Evolutionary conservation across 1,284 basidiomycete genomes (phyloP).

Genomic region (Sutorius eximius): DNA sequence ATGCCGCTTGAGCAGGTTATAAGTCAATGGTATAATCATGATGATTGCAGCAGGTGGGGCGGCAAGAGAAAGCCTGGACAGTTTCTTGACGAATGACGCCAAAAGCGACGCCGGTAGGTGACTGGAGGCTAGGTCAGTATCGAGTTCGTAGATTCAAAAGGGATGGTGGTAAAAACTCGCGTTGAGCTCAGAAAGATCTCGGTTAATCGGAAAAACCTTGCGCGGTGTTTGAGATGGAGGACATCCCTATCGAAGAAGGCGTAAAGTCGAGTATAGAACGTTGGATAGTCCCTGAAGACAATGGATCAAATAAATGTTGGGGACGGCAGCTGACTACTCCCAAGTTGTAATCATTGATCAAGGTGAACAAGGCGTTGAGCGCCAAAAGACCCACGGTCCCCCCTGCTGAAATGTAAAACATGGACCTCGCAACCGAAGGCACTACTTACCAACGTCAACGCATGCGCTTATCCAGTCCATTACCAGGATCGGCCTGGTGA

Average conservation of each 20-base stretch:
- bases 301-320: slow-evolving; percentile 1
- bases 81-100: slow-evolving; percentile 92
- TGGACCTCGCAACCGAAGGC: not conserved
- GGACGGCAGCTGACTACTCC: slow-evolving; percentile 40
- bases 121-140: slow-evolving; percentile 40
- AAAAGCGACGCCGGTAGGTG: slow-evolving; percentile 87
- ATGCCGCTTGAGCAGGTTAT: slow-evolving; percentile 93
- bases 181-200: slow-evolving; percentile 91
- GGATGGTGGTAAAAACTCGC: slow-evolving; percentile 44
- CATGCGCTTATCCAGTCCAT: slow-evolving; percentile 95
- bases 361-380: slow-evolving; percentile 87
- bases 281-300: slow-evolving; percentile 81
- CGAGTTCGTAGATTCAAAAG: not conserved
- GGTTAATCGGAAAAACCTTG: slow-evolving; percentile 92
- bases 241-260: slow-evolving; percentile 84
- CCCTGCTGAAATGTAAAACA: slow-evolving; percentile 45
- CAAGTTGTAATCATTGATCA: slow-evolving; percentile 95
- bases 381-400: slow-evolving; percentile 88
- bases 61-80: slow-evolving; percentile 79
- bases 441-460: slow-evolving; percentile 73
- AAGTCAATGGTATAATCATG: slow-evolving; percentile 89
- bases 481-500: slow-evolving; percentile 77
- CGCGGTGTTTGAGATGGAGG: slow-evolving; percentile 89
- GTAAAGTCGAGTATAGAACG: slow-evolving; percentile 94
- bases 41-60: slow-evolving; percentile 92